These are phyloP conservation scores for Ustilago lituana DNA, from an alignment of 1,284 basidiomycete genomes.

Conservation along the genomic window DNA sequence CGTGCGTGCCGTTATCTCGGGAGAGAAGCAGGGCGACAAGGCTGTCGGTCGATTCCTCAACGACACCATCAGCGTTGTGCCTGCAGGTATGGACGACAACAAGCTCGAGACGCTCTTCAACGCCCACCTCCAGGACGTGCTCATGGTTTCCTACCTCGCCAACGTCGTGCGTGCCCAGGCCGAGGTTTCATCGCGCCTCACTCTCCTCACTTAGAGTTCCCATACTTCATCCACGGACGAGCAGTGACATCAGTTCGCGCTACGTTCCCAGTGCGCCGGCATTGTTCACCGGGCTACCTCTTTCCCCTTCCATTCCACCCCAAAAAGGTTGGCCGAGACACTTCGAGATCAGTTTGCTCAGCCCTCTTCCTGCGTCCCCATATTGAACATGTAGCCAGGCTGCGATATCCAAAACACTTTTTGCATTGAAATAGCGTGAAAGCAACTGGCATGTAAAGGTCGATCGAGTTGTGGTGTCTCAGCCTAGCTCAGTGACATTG, in stretches of 20 bases:
- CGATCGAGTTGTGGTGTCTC: too few relatives aligned
- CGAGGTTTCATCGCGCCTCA: constrained; percentile 88
- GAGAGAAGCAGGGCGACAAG: constrained; percentile 82
- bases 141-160: constrained; percentile 94
- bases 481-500: too few relatives aligned
- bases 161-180: constrained; percentile 94
- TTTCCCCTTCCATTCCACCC: background rate
- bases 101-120: constrained; percentile 65
- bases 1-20: constrained; percentile 82
- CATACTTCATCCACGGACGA: background rate
- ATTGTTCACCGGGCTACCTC: background rate
- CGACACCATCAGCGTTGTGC: constrained; percentile 73
- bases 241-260: background rate
- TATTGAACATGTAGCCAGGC: constrained; percentile 44
- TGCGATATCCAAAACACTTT: constrained; percentile 32
- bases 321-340: constrained; percentile 9
- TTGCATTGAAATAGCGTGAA: constrained; percentile 3
- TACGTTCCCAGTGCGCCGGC: background rate
- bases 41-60: constrained; percentile 91
- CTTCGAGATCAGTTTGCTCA: background rate
- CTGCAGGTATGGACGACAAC: constrained; percentile 55
- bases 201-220: constrained; percentile 73
- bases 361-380: constrained; percentile 2
- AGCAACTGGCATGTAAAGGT: too few relatives aligned
- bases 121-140: constrained; percentile 76